Conservation (phyloP, 305 asterid genomes). For the Fraxinus latifolia region DNA sequence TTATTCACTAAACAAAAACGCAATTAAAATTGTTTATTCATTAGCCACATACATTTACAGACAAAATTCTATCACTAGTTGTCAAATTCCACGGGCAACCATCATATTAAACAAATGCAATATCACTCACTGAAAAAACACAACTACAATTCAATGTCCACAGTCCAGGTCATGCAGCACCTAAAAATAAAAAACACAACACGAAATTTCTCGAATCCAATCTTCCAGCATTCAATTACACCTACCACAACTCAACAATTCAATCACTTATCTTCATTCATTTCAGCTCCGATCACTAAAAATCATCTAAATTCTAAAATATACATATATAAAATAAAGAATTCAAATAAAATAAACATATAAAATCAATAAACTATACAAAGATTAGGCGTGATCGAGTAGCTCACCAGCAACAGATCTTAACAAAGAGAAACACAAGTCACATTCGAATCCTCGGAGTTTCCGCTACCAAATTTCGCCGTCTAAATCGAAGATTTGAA, state of each 20-base stretch:
- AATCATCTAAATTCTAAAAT: constrained; percentile 25
- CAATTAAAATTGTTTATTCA: neutral
- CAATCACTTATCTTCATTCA: constrained; percentile 21
- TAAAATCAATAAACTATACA: neutral
- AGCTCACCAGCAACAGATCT: constrained; percentile 64
- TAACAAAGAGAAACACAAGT: constrained; percentile 43
- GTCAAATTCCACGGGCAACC: neutral
- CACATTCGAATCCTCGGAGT: constrained; percentile 52
- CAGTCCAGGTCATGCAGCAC: constrained; percentile 19
- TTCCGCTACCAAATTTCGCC: constrained; percentile 30
- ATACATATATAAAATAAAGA: constrained; percentile 20
- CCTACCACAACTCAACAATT: constrained; percentile 13
- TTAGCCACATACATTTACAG: constrained; percentile 14
- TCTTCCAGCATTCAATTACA: constrained; percentile 31
- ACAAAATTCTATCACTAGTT: neutral
- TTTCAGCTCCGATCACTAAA: constrained; percentile 35
- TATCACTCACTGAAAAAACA: neutral
- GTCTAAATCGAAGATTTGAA: constrained; percentile 22
- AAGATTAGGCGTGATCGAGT: constrained; percentile 40
- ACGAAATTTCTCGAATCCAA: constrained; percentile 7
- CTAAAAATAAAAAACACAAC: constrained; percentile 17
- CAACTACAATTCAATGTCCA: constrained; percentile 14
- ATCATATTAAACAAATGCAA: constrained; percentile 22
- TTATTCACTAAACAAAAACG: constrained; percentile 3
- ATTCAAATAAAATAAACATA: neutral